Evolutionary conservation across 78 protist genomes (phyloP), one percentile per base, ranked within the genome.

Genomic region (Ministeria vibrans): DNA sequence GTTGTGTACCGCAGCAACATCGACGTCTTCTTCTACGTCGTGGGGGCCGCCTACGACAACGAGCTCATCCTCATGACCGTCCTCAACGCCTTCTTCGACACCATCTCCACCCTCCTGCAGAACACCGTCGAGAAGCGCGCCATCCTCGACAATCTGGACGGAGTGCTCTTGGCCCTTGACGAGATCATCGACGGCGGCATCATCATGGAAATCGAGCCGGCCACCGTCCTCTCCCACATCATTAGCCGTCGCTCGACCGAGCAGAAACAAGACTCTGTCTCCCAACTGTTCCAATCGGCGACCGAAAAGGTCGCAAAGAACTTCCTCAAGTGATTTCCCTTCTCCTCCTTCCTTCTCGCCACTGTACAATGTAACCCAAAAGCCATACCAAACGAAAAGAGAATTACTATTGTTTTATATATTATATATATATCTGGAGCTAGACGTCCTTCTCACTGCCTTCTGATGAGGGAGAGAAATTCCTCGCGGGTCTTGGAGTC

Each of bases 401-500:
- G n/a, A 49, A 9, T 15, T 20, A 20, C 55, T 20, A 20, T 15
- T 20, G 9, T 15, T 20, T 49, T 15, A 49, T 15, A 9, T 20
- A 9, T 15, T 20, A 9, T 15, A 49, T 15, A 9, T 20, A 9
- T 15, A 49, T 15, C 55, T 20, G n/a, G n/a, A 49, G n/a, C 55
- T 20, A 9, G n/a, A 49, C 15, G n/a, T 20, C 9, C 15, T 15
- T 20, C 9, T 49, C 55, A 49, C 9, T 15, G n/a, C 55, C 66
- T 22, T 38, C 39, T 2, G 51, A 91, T 66, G 55, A 87, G 82
- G 45, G 83, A 43, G 44, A 92, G 72, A 75, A 92, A 92, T 76
- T 92, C 95, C 27, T 85, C 75, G 28, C 95, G 44, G 18, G 93
- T 92, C n/a, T 81, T 27, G 1, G 79, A 45, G 68, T 89, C 90